Evolutionary conservation across 2,329 filamentous ascomycete species (phyloP).

Genomic region (Chrysosphaeria jannelii): DNA sequence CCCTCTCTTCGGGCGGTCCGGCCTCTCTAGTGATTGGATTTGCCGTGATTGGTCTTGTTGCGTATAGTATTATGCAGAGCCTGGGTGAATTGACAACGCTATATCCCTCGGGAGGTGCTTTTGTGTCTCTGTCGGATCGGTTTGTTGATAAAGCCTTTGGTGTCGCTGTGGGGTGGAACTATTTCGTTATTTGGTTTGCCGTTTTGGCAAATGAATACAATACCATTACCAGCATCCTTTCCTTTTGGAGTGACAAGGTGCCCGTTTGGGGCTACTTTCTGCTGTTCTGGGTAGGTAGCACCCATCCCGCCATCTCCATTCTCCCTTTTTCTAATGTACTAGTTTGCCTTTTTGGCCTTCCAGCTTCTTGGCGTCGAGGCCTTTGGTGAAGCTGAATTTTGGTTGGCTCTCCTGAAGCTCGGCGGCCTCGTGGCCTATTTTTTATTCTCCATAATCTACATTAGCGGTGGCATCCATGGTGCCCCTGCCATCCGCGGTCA

Average conservation of each 20-base stretch:
- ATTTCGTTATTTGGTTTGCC: constrained; percentile 34
- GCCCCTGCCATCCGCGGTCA: constrained; percentile 31
- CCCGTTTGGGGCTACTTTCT: constrained; percentile 39
- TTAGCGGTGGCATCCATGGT: constrained; percentile 32
- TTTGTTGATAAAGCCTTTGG: constrained; percentile 42
- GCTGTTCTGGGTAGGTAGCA: constrained; percentile 31
- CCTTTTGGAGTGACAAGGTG: constrained; percentile 29
- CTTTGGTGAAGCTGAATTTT: constrained; percentile 57
- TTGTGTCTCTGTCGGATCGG: constrained; percentile 37
- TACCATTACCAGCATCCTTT: constrained; percentile 31
- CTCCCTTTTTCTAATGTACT: background rate
- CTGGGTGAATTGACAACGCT: constrained; percentile 46
- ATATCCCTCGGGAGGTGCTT: constrained; percentile 39
- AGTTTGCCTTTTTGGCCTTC: constrained; percentile 29
- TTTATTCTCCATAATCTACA: constrained; percentile 42
- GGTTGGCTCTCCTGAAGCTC: constrained; percentile 45
- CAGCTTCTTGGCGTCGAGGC: constrained; percentile 43
- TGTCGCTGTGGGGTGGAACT: constrained; percentile 41
- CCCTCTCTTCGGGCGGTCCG: constrained; percentile 36
- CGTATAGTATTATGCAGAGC: constrained; percentile 38
- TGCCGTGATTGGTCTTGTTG: constrained; percentile 37
- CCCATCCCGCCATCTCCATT: no score
- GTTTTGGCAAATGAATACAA: constrained; percentile 45
- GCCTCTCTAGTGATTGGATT: constrained; percentile 47
- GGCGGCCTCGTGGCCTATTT: constrained; percentile 40